Evolutionary conservation across 768 basidiomycete genomes (phyloP).

Genomic region (Pulveroboletus sp.): DNA sequence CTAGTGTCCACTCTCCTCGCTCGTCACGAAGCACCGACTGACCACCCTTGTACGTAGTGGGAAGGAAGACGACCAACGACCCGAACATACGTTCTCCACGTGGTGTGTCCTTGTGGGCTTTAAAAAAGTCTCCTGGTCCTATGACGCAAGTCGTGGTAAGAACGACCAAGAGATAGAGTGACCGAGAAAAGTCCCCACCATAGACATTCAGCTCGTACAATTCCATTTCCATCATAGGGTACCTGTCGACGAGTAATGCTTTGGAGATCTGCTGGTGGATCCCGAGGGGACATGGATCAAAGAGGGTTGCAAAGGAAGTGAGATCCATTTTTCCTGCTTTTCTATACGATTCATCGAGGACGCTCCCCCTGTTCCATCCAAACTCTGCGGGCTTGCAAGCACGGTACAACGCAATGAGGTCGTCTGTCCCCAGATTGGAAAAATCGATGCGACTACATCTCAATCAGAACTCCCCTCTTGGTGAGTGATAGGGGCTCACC

Average conservation of each 20-base stretch:
- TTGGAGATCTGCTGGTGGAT: background rate
- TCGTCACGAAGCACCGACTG: constrained; percentile 9
- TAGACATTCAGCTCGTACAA: constrained; percentile 49
- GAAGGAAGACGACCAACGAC: constrained; percentile 31
- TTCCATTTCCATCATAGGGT: background rate
- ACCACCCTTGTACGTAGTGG: constrained; percentile 34
- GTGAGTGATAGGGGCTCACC: background rate
- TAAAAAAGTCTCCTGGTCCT: too few relatives aligned
- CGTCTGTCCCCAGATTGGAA: background rate
- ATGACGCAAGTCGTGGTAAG: too few relatives aligned
- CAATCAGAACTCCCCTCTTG: background rate
- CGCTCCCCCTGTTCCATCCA: background rate
- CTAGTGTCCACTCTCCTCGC: constrained; percentile 2
- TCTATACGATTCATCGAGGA: constrained; percentile 23
- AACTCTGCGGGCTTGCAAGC: background rate
- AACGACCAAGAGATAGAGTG: too few relatives aligned
- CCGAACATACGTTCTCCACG: too few relatives aligned
- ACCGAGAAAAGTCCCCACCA: too few relatives aligned
- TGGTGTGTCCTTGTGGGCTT: too few relatives aligned
- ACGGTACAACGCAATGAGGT: background rate
- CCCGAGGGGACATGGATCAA: background rate
- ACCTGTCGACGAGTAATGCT: background rate
- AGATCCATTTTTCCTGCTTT: constrained; percentile 46
- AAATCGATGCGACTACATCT: constrained; percentile 1
- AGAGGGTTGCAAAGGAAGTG: constrained; percentile 28